These are phyloP conservation scores for Rhizopogon rudus DNA, from an alignment of 768 basidiomycete genomes.

Conservation along the genomic window DNA sequence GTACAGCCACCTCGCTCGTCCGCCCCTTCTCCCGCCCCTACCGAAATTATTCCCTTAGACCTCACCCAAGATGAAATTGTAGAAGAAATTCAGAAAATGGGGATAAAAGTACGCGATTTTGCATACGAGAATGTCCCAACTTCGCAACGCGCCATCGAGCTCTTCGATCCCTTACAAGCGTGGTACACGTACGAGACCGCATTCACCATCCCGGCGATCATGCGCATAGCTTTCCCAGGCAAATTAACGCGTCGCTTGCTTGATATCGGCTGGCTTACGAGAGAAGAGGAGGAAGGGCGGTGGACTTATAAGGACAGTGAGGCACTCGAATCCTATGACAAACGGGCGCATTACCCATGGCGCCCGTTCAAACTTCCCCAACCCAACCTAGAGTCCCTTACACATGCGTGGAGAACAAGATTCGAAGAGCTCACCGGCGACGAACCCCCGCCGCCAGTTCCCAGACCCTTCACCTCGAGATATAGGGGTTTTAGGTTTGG, in stretches of 20 bases:
- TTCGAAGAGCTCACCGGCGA: conserved; percentile 29
- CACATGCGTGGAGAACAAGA: conserved; percentile 18
- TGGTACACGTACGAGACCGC: conserved; percentile 26
- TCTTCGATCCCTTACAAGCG: conserved; percentile 26
- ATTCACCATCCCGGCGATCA: conserved; percentile 14
- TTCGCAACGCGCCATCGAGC: conserved; percentile 16
- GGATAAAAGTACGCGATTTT: conserved; percentile 29
- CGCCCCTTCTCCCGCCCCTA: conserved; percentile 27
- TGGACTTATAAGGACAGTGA: conserved; percentile 23
- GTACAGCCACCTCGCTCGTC: conserved; percentile 10
- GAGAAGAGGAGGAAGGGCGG: conserved; percentile 14
- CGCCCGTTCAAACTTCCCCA: conserved; percentile 15
- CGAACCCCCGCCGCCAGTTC: conserved; percentile 20
- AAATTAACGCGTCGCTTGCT: conserved; percentile 23
- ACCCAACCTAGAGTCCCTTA: conserved; percentile 21
- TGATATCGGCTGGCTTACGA: conserved; percentile 24
- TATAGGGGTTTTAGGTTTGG: conserved; percentile 9
- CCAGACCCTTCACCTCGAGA: conserved; percentile 18
- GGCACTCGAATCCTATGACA: conserved; percentile 21
- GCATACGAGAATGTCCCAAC: conserved; percentile 17
- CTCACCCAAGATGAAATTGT: conserved; percentile 30
- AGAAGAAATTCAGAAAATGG: conserved; percentile 22
- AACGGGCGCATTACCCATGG: conserved; percentile 22
- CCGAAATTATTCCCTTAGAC: conserved; percentile 28
- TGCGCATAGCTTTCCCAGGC: conserved; percentile 17